Evolutionary conservation across 306 rosid genomes (phyloP).

Genomic region (Acacia acuminata): DNA sequence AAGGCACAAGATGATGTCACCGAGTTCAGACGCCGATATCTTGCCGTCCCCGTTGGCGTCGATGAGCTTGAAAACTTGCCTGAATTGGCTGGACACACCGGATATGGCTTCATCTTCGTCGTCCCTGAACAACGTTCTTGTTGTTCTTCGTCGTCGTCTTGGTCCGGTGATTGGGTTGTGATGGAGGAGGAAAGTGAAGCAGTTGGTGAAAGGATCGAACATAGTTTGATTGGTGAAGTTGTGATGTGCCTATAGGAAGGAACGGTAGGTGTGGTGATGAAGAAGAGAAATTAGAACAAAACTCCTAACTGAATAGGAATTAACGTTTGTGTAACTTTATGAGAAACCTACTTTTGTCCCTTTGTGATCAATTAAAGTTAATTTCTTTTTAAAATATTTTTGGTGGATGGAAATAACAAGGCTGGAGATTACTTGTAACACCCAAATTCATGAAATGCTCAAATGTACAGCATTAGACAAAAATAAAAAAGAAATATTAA

Average conservation of each 20-base stretch:
- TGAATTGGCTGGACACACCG: slow-evolving; percentile 57
- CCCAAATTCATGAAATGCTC: neutral
- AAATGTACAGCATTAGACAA: too few relatives aligned
- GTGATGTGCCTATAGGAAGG: neutral
- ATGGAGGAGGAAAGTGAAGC: slow-evolving; percentile 45
- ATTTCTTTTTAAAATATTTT: too few relatives aligned
- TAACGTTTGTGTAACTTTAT: neutral
- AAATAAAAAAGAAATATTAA: too few relatives aligned
- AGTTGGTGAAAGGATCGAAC: slow-evolving; percentile 38
- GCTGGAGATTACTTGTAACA: neutral
- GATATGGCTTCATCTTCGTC: neutral
- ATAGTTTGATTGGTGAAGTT: slow-evolving; percentile 16
- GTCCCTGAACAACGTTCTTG: slow-evolving; percentile 31
- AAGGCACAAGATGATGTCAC: slow-evolving; percentile 50
- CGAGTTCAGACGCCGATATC: slow-evolving; percentile 59
- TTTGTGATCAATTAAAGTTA: neutral
- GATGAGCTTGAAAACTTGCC: slow-evolving; percentile 61
- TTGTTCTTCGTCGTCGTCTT: neutral
- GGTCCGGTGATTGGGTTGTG: slow-evolving; percentile 5
- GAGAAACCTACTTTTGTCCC: neutral
- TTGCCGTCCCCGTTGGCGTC: slow-evolving; percentile 70
- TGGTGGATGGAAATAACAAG: neutral
- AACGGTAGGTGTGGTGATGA: neutral
- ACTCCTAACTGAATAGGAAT: neutral
- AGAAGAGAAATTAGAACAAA: neutral